phyloP scores from a whole-genome alignment of 192 early-diverging fungal species.

The Entomortierella beljakovae region DNA sequence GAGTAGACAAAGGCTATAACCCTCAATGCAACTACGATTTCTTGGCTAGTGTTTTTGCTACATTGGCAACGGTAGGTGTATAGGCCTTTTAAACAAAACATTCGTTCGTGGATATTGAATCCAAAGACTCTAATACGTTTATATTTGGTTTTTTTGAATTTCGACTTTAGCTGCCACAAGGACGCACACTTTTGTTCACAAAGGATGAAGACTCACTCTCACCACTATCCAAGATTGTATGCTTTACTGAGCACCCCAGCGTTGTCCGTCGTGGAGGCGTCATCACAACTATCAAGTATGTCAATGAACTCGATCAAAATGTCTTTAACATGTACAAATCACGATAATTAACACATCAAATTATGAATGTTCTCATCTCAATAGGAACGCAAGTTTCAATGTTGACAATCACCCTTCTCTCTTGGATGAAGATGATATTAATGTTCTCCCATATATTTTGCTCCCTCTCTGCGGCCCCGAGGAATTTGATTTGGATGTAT shows the following conservation, averaged over 20 bases:
- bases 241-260: conserved; percentile 85
- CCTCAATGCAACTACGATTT: conserved; percentile 84
- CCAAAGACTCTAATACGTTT: neutral
- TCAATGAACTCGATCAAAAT: neutral
- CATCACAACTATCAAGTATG: conserved; percentile 87
- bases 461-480: conserved; percentile 93
- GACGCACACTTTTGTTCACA: conserved; percentile 78
- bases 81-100: neutral
- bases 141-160: neutral
- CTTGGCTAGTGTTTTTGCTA: conserved; percentile 93
- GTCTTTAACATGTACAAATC: neutral
- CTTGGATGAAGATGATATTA: conserved; percentile 76
- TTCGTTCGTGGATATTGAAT: neutral
- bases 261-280: conserved; percentile 93
- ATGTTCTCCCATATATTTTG: conserved; percentile 88
- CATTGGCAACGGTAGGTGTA: conserved; percentile 71
- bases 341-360: neutral
- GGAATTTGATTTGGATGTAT: conserved; percentile 88
- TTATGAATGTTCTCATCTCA: neutral
- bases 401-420: conserved; percentile 74
- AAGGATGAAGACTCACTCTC: conserved; percentile 74
- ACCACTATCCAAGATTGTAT: conserved; percentile 86
- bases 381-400: conserved; percentile 85
- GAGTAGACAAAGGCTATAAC: conserved; percentile 84
- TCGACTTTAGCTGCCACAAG: conserved; percentile 61